Evolutionary conservation across 305 asterid genomes (phyloP).

Genomic region (Petunia hybrid): DNA sequence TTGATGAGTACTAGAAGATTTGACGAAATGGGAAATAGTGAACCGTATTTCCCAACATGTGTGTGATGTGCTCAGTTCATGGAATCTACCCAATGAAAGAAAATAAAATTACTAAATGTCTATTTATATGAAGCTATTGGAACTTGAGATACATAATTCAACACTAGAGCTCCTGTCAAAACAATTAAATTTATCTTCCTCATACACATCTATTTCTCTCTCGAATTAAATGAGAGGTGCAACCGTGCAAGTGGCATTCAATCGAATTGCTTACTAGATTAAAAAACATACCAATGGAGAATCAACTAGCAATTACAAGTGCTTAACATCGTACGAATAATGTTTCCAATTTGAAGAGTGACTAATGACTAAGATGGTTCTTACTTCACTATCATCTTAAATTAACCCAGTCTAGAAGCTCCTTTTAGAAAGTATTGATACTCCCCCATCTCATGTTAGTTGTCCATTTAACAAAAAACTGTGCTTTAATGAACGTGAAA

Average conservation of each 20-base stretch:
- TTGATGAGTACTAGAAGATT: not conserved
- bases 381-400: not conserved
- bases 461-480: no score
- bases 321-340: not conserved
- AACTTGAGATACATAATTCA: not conserved
- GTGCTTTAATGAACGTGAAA: no score
- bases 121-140: constrained; percentile 21
- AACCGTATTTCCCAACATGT: not conserved
- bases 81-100: not conserved
- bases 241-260: constrained; percentile 28
- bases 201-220: constrained; percentile 20
- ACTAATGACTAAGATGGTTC: constrained; percentile 11
- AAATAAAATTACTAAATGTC: not conserved
- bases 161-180: not conserved
- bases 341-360: constrained; percentile 9
- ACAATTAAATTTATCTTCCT: not conserved
- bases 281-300: constrained; percentile 7
- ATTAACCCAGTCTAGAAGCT: constrained; percentile 21
- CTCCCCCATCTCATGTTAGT: no score
- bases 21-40: not conserved
- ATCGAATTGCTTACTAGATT: not conserved
- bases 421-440: not conserved
- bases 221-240: constrained; percentile 37
- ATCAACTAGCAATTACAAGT: not conserved
- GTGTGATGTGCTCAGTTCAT: not conserved